Evolutionary conservation across 2,329 filamentous ascomycete species (phyloP).

Genomic region (Thielaviopsis ethacetica): DNA sequence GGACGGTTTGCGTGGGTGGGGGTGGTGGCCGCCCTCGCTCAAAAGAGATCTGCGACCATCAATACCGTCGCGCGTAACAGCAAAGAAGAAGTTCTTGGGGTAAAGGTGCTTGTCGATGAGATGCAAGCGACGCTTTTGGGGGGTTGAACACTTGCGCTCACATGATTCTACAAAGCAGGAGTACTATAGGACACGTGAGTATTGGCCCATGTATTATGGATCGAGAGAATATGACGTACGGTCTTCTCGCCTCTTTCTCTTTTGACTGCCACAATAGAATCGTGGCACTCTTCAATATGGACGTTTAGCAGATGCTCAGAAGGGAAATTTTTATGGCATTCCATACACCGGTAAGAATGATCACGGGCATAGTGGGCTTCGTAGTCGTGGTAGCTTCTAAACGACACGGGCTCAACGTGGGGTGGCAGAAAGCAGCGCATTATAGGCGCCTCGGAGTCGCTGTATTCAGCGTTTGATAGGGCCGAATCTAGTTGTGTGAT

Average conservation of each 20-base stretch:
- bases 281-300: slow-evolving; percentile 85
- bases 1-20: slow-evolving; percentile 28
- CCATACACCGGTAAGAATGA: slow-evolving; percentile 71
- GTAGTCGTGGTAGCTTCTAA: slow-evolving; percentile 63
- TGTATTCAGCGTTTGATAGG: slow-evolving; percentile 16
- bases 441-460: slow-evolving; percentile 23
- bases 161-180: slow-evolving; percentile 83
- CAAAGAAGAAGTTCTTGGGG: slow-evolving; percentile 76
- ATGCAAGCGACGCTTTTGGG: slow-evolving; percentile 72
- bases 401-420: slow-evolving; percentile 53
- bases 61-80: slow-evolving; percentile 75
- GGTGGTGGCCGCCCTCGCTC: slow-evolving; percentile 34
- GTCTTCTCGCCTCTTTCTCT: slow-evolving; percentile 75
- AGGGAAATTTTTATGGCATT: slow-evolving; percentile 79
- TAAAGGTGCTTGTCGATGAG: slow-evolving; percentile 91
- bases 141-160: slow-evolving; percentile 66
- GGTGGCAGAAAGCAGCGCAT: slow-evolving; percentile 76
- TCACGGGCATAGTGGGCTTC: slow-evolving; percentile 70
- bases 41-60: slow-evolving; percentile 71
- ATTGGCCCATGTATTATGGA: neutral
- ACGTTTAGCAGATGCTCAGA: slow-evolving; percentile 63
- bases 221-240: slow-evolving; percentile 30
- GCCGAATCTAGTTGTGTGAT: slow-evolving; percentile 40
- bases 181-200: slow-evolving; percentile 35
- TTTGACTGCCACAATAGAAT: slow-evolving; percentile 56